Evolutionary conservation across 805 yeast genomes (phyloP), one percentile per base, ranked within the genome.

Genomic region (Starmera dryadoides): DNA sequence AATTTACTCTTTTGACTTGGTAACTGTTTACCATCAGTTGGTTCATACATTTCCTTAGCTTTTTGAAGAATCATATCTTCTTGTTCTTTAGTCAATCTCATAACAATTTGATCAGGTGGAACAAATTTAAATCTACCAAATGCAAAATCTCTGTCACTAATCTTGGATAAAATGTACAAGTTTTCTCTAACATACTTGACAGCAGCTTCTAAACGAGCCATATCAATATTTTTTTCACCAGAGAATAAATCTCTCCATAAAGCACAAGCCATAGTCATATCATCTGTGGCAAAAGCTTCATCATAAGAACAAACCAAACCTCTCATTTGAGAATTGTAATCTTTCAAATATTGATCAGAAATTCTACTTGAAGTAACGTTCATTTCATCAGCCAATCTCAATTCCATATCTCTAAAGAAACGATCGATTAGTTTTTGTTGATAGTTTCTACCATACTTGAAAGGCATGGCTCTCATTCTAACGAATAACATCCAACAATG

Each of bases 391-490:
- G 82, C 76, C 61, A 93, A 70, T 56, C 95, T 78, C 53, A 76
- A 66, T 59, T 93, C 98, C 63, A 93, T 83, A 58, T 93, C 98
- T 46, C 79, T 76, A 66, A 93, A 93, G 34, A 86, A 77, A 47
- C 94, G 73, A 59, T 94, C 96, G 23, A 89, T 85, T 30, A 93
- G 63, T 56, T 87, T 87, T 62, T 89, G 96, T 61, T 93, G 96
- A 62, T 89, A 93, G 56, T 81, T 83, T 50, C 77, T 77, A 31
- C 96, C 94, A 56, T 86, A 80, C 53, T 86, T 82, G 58, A 81
- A 82, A 0, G 98, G 98, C 83, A 93, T 73, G 9, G 94, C 94
- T 60, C 99, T 79, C 96, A 93, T 89, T 57, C 98, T 80, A 15
- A 86, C 95, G 48, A 83, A 82, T 34, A 93, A 69, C 55, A 93